Conservation (phyloP, 2,329 filamentous ascomycete species). For the Helotiales sp. region DNA sequence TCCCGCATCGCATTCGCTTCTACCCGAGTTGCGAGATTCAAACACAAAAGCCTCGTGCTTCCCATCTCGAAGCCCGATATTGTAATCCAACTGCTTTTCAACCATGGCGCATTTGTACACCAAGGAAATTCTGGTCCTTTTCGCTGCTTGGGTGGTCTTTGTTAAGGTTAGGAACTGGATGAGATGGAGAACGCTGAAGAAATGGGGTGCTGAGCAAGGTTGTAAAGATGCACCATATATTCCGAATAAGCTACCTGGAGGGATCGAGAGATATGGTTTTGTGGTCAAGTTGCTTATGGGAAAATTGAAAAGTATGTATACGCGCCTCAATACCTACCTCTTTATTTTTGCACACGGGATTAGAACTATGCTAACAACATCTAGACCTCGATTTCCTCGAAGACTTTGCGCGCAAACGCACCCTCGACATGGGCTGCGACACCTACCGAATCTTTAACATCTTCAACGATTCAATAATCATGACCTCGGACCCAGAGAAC, state of each 20-base stretch:
- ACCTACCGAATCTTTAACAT: slow-evolving; percentile 18
- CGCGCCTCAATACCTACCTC: not conserved
- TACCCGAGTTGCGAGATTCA: not conserved
- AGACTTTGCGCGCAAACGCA: slow-evolving; percentile 18
- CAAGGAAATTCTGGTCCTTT: slow-evolving; percentile 4
- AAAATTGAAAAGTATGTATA: not conserved
- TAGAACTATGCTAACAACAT: slow-evolving; percentile 2
- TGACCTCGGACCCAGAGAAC: slow-evolving; percentile 41
- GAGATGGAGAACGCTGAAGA: slow-evolving; percentile 20
- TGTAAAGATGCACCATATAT: slow-evolving; percentile 17
- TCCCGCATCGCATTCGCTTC: not conserved
- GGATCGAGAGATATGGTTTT: slow-evolving; percentile 18
- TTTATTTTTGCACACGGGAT: not conserved
- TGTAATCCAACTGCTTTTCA: not conserved
- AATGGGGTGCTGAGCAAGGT: slow-evolving; percentile 23
- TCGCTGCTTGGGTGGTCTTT: slow-evolving; percentile 15
- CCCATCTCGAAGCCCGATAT: not conserved
- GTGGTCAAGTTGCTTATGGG: not conserved
- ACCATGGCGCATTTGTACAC: slow-evolving; percentile 13
- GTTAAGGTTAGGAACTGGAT: slow-evolving; percentile 15
- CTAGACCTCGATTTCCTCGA: slow-evolving; percentile 28
- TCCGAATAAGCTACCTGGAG: slow-evolving; percentile 21
- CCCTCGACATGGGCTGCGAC: slow-evolving; percentile 9
- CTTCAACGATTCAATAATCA: slow-evolving; percentile 39
- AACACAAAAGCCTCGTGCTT: not conserved